These are phyloP conservation scores for Dendrobium huoshanense DNA, from an alignment of 106 monocot genomes.

Conservation along the genomic window DNA sequence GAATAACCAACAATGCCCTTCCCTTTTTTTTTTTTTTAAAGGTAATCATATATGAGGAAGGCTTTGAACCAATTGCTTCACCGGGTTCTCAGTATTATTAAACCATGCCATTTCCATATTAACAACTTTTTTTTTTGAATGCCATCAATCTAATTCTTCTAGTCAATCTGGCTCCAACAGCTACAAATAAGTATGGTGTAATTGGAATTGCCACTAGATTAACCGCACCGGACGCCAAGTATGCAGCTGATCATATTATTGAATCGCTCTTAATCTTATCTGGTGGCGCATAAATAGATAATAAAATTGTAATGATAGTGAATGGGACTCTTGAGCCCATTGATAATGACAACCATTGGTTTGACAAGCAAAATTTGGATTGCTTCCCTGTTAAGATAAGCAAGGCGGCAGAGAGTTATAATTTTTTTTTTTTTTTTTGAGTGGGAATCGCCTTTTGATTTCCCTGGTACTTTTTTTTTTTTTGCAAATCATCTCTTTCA, in stretches of 20 bases:
- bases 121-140: neutral
- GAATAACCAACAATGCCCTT: constrained; percentile 48
- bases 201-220: neutral
- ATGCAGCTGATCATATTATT: constrained; percentile 23
- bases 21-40: too few relatives aligned
- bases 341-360: constrained; percentile 2
- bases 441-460: neutral
- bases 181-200: neutral
- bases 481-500: too few relatives aligned
- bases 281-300: constrained; percentile 30
- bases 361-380: constrained; percentile 16
- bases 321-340: constrained; percentile 25
- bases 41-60: constrained; percentile 38
- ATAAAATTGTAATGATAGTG: constrained; percentile 11
- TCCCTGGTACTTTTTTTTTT: too few relatives aligned
- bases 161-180: constrained; percentile 7
- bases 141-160: constrained; percentile 2
- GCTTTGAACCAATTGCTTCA: constrained; percentile 39
- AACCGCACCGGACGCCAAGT: neutral
- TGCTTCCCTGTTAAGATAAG: constrained; percentile 28
- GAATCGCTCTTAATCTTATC: constrained; percentile 19
- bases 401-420: constrained; percentile 14
- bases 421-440: neutral
- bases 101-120: constrained; percentile 39
- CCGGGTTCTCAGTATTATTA: constrained; percentile 25